Evolutionary conservation across 495 filamentous ascomycete species (phyloP), one percentile per base, ranked within the genome.

Genomic region (Bombardia bombarda): DNA sequence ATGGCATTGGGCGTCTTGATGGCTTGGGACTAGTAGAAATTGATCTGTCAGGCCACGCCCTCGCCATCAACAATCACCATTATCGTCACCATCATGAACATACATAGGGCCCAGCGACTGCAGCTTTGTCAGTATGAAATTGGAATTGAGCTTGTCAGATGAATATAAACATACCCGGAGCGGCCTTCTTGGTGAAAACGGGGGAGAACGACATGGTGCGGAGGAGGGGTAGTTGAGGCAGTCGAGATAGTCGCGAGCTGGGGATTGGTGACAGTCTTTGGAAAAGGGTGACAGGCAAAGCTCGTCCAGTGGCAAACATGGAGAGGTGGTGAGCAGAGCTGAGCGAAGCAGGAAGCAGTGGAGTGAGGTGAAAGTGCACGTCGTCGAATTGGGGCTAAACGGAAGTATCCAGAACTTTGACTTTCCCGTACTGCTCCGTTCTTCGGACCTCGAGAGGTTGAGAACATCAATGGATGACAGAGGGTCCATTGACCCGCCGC

Each of bases 1-100:
- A 96, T 83, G 52, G 82, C 73, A 37, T 76, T 76, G 43, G 86
- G 80, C 42, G 88, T 88, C 51, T 79, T 80, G 70, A 95, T 83
- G 53, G 87, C 87, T 72, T 95, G 90, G 55, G 88, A 87, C 86
- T 95, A 42, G 55, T 34, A 54, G 46, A 28, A 36, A 7, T 45
- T 28, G 35, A 13, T n/a, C n/a, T n/a, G n/a, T n/a, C n/a, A n/a
- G n/a, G n/a, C n/a, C n/a, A n/a, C n/a, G n/a, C n/a, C n/a, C n/a
- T n/a, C n/a, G n/a, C n/a, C n/a, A n/a, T n/a, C n/a, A n/a, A n/a
- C n/a, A n/a, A n/a, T n/a, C n/a, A n/a, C n/a, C n/a, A n/a, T n/a
- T n/a, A n/a, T n/a, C n/a, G n/a, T n/a, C n/a, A n/a, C n/a, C n/a
- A n/a, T n/a, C n/a, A 21, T 13, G 10, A 28, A 49, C 73, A 50